Evolutionary conservation across 352 stramenopile species (phyloP).

Genomic region (Globisporangium carolinianum): DNA sequence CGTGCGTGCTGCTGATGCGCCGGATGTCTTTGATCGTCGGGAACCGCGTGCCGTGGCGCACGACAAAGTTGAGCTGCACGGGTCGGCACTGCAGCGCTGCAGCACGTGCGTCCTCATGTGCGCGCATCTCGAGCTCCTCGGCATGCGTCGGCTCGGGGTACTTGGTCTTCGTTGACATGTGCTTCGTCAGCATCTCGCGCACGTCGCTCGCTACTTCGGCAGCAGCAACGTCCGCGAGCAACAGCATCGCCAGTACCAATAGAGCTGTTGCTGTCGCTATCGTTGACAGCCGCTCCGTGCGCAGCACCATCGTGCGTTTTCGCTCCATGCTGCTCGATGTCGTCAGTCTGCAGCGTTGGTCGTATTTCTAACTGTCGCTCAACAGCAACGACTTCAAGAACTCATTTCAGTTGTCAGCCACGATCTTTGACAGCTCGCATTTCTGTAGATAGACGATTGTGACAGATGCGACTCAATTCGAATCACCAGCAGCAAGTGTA

Average conservation of each 20-base stretch:
- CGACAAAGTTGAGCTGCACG: conserved; percentile 69
- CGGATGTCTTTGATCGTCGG: conserved; percentile 76
- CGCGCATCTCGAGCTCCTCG: conserved; percentile 4
- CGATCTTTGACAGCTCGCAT: too few species aligned
- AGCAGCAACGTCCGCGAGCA: background rate
- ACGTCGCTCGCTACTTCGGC: background rate
- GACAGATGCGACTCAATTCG: too few species aligned
- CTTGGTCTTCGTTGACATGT: conserved; percentile 81
- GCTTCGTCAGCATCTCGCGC: conserved; percentile 27
- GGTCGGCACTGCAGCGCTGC: conserved; percentile 24
- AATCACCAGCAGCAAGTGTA: too few species aligned
- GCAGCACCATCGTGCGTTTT: too few species aligned
- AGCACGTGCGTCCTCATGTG: conserved; percentile 2
- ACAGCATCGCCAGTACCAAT: background rate
- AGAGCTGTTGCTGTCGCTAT: too few species aligned
- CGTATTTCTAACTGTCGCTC: too few species aligned
- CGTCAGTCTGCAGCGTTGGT: too few species aligned
- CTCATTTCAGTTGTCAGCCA: too few species aligned
- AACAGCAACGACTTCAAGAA: too few species aligned
- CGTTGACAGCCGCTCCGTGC: too few species aligned
- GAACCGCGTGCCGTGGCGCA: conserved; percentile 74
- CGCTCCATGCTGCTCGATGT: too few species aligned
- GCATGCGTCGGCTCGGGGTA: conserved; percentile 28
- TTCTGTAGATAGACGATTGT: too few species aligned
- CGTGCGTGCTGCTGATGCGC: conserved; percentile 36